These are phyloP conservation scores for Gossypium stocksii DNA, from an alignment of 345 rosid genomes.

Conservation along the genomic window DNA sequence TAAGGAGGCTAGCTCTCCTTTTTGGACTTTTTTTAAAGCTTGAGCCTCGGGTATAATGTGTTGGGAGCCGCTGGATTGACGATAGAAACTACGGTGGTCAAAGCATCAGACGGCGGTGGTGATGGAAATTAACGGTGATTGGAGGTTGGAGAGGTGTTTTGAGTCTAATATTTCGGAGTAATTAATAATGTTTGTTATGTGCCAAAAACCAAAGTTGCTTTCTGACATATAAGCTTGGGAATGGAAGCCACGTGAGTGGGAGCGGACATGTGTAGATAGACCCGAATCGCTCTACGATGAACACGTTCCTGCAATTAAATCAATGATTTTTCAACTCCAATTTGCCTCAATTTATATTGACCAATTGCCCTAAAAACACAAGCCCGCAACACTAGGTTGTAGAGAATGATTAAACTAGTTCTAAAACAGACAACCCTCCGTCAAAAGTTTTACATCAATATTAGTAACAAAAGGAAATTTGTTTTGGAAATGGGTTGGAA, in stretches of 20 bases:
- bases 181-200: background rate
- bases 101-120: background rate
- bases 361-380: background rate
- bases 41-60: background rate
- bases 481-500: background rate
- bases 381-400: background rate
- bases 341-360: background rate
- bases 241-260: background rate
- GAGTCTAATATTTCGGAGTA: background rate
- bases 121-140: background rate
- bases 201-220: background rate
- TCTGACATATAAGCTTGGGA: background rate
- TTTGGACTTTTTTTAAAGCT: too few relatives aligned
- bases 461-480: too few relatives aligned
- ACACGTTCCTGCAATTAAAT: background rate
- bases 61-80: background rate
- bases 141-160: background rate
- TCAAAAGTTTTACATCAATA: too few relatives aligned
- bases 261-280: background rate
- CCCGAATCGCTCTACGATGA: background rate
- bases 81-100: background rate
- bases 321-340: background rate
- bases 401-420: background rate
- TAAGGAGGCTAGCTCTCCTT: background rate
- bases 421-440: background rate